Percentiles rank a stretch among this genome's conserved stretches.
These are phyloP conservation scores for Physcomitrellopsis africana DNA, from an alignment of 225 moss, liverwort and hornwort genomes.

Conservation along the genomic window DNA sequence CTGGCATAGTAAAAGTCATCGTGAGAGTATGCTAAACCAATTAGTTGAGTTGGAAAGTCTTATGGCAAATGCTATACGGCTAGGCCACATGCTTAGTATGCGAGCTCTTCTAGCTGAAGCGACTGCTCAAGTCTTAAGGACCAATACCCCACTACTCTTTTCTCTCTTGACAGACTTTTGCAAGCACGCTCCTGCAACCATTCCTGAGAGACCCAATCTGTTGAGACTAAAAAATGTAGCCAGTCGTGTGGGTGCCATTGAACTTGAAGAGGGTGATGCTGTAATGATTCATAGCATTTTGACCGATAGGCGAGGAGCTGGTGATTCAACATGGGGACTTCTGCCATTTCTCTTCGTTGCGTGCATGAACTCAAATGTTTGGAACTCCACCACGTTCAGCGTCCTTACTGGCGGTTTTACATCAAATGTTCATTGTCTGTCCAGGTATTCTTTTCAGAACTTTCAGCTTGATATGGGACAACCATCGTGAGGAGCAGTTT, in stretches of 20 bases:
- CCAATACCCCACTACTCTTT: conserved; percentile 94
- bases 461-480: no score
- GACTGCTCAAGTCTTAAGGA: conserved; percentile 83
- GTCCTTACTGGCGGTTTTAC: conserved; percentile 93
- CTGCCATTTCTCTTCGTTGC: conserved; percentile 84
- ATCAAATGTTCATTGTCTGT: conserved; percentile 91
- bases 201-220: conserved; percentile 88
- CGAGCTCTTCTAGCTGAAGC: conserved; percentile 89
- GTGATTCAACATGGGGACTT: conserved; percentile 79
- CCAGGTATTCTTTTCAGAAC: conserved; percentile 52
- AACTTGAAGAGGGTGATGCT: conserved; percentile 81
- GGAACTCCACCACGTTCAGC: conserved; percentile 87
- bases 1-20: conserved; percentile 68
- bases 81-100: conserved; percentile 94
- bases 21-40: conserved; percentile 80
- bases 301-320: conserved; percentile 67
- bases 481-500: no score
- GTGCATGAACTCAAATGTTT: conserved; percentile 85
- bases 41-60: conserved; percentile 76
- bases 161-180: conserved; percentile 92
- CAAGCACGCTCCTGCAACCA: conserved; percentile 75
- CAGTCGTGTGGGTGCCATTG: conserved; percentile 86
- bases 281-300: conserved; percentile 74
- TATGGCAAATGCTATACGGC: conserved; percentile 74
- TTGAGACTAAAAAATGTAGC: conserved; percentile 85